Evolutionary conservation across 2,329 filamentous ascomycete species (phyloP).

Genomic region (Leptographium galeiforme): DNA sequence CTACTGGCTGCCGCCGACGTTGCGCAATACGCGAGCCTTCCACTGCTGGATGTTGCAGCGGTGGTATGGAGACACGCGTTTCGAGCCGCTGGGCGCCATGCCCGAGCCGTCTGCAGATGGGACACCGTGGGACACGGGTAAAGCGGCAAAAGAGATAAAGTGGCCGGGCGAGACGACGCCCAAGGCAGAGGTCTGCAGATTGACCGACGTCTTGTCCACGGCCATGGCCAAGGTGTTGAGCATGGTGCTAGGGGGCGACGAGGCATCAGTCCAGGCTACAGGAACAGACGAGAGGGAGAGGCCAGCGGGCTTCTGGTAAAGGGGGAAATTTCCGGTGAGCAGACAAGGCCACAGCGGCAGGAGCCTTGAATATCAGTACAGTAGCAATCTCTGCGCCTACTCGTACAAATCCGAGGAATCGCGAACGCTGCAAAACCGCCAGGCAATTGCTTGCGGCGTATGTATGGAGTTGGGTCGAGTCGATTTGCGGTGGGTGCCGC

Average conservation of each 20-base stretch:
- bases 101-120: constrained; percentile 2
- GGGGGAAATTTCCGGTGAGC: no score
- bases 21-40: constrained; percentile 6
- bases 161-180: constrained; percentile 1
- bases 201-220: background rate
- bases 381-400: background rate
- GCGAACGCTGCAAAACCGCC: background rate
- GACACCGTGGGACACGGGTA: constrained; percentile 2
- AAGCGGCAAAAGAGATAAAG: background rate
- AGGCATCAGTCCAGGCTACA: background rate
- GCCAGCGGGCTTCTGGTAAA: background rate
- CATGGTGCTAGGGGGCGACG: background rate
- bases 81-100: constrained; percentile 5
- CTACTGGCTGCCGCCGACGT: constrained; percentile 8
- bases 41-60: constrained; percentile 8
- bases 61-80: constrained; percentile 10
- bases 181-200: background rate
- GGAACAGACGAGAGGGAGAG: background rate
- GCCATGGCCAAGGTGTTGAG: background rate
- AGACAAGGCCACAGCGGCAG: no score
- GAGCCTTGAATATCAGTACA: no score
- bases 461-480: no score
- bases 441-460: background rate
- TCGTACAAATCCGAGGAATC: no score
- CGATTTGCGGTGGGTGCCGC: no score